These are phyloP conservation scores for Amorphotheca resinae DNA, from an alignment of 495 filamentous ascomycete species.

Conservation along the genomic window DNA sequence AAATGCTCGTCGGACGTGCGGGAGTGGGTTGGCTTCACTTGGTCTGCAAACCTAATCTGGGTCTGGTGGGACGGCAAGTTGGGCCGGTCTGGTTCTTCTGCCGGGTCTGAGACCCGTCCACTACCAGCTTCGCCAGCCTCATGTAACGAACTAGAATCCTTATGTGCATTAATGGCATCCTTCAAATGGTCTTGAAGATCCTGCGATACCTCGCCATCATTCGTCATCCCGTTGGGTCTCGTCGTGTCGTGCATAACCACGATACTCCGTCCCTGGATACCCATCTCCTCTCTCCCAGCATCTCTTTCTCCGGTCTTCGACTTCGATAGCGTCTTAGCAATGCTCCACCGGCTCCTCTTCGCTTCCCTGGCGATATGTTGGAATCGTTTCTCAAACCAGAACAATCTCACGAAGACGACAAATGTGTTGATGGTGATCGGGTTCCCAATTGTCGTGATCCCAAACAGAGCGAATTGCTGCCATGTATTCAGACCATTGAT, in stretches of 20 bases:
- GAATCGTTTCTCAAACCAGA: conserved; percentile 97
- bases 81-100: background rate
- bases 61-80: conserved; percentile 5
- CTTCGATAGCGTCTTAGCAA: conserved; percentile 41
- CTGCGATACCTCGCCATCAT: conserved; percentile 3
- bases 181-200: conserved; percentile 4
- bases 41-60: conserved; percentile 49
- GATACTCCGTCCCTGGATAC: conserved; percentile 61
- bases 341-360: conserved; percentile 28
- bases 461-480: conserved; percentile 63
- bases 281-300: conserved; percentile 43
- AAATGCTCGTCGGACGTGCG: conserved; percentile 24
- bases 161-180: conserved; percentile 1
- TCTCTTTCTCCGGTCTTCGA: conserved; percentile 32
- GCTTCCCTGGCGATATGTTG: conserved; percentile 54
- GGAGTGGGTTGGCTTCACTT: conserved; percentile 37
- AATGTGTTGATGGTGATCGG: conserved; percentile 83
- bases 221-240: conserved; percentile 16
- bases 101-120: conserved; percentile 1
- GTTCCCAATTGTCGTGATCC: conserved; percentile 61
- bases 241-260: conserved; percentile 51
- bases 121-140: conserved; percentile 4
- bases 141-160: conserved; percentile 2
- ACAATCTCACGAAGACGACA: conserved; percentile 82
- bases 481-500: conserved; percentile 62